Evolutionary conservation across 2,329 filamentous ascomycete species (phyloP), one percentile per base, ranked within the genome.

Genomic region (Alternaria brassicae): DNA sequence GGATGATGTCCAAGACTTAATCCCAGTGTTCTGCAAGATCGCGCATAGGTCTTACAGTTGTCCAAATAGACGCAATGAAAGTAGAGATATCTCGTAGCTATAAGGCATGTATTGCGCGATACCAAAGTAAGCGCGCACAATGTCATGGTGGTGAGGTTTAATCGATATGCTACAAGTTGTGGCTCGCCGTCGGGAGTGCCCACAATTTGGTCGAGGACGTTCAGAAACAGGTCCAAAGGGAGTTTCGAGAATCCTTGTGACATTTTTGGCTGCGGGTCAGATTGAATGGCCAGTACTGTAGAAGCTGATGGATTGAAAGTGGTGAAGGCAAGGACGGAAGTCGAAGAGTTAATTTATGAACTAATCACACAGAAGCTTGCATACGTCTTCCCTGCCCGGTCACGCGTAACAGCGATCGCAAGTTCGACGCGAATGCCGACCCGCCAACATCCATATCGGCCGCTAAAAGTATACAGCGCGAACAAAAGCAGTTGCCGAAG

Each of bases 131-230:
- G 58, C 5, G 69, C 62, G 48, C 68, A 62, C 27, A 76, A 58
- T 4, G 73, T 61, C 42, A 64, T 70, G 6, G 72, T 73, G 37
- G 67, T 51, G 6, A 50, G 37, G 25, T 62, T 55, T 6, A 67
- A 66, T 5, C 63, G 66, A 39, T 65, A 67, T 17, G 69, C 72
- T 23, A 75, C 56, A 2, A 67, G 66, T 28, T 61, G 55, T 28
- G 60, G 55, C 3, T 27, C 45, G 32, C 65, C 62, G 45, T 62
- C 40, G 21, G 52, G 55, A 12, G 58, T 69, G 6, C 56, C 62
- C 12, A 73, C 66, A 12, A 76, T 63, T 52, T 74, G 67, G 37
- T 76, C 72, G 19, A 76, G 62, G 13, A 74, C 52, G 23, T 63
- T 58, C 12, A 72, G 58, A 30, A 74, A 69, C 2, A 75, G 53